Evolutionary conservation across 2,329 filamentous ascomycete genomes (phyloP).

Genomic region (Fusarium setosum): DNA sequence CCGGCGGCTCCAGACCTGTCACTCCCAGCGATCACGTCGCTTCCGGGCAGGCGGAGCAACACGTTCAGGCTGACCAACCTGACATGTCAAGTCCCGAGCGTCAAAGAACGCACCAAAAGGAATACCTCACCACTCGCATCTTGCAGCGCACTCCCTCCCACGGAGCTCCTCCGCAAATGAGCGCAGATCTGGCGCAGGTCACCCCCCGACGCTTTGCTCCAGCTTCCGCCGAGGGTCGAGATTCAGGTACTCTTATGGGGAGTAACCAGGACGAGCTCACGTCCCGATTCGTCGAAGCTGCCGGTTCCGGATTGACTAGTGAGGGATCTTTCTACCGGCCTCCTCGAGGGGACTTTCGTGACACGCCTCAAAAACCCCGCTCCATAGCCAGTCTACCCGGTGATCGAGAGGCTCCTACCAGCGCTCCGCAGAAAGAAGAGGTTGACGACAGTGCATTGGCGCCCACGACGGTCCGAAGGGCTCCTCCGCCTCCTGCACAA

Average conservation of each 20-base stretch:
- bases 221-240: conserved; percentile 42
- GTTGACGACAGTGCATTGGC: conserved; percentile 59
- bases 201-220: conserved; percentile 52
- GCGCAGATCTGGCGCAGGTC: conserved; percentile 61
- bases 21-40: conserved; percentile 45
- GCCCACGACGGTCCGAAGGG: conserved; percentile 55
- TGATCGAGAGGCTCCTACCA: conserved; percentile 39
- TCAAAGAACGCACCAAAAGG: conserved; percentile 65
- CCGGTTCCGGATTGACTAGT: conserved; percentile 60
- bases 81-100: conserved; percentile 49
- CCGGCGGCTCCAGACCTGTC: conserved; percentile 49
- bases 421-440: conserved; percentile 43
- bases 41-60: conserved; percentile 18
- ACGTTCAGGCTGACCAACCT: conserved; percentile 17
- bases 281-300: conserved; percentile 68
- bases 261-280: conserved; percentile 62
- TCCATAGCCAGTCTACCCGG: conserved; percentile 53
- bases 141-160: conserved; percentile 73
- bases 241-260: conserved; percentile 38
- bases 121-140: conserved; percentile 74
- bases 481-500: conserved; percentile 58
- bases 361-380: conserved; percentile 53
- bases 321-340: conserved; percentile 65
- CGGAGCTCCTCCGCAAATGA: conserved; percentile 73
- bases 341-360: conserved; percentile 44